Base-by-base conservation (phyloP, 768 basidiomycete species). In the Tricholomella constricta region DNA sequence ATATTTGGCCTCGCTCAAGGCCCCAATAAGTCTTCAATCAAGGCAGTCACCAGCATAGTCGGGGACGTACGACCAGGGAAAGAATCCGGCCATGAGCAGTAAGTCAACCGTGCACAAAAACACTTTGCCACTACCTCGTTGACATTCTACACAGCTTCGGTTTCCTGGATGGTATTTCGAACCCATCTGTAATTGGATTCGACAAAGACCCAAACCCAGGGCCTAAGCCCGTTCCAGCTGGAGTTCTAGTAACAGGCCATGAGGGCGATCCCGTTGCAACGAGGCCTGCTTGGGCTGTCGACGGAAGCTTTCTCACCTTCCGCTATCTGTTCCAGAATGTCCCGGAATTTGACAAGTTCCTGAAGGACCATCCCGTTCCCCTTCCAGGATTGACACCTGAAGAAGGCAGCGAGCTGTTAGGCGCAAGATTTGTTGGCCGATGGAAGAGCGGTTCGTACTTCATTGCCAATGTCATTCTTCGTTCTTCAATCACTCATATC, bases 271-370 rank as follows among this genome's bases (percentile, higher is more conserved):
- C 57, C 8, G 43, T 56, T 6, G 27, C 37, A 12, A 55, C 36
- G 3, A 65, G 76, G n/a, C 73, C 75, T 1, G 55, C 63, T 7
- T 82, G 80, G 79, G 70, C 72, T 2, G 69, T 68, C 17, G 78
- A 81, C 51, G 81, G 80, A 15, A 78, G 79, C 35, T 81, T 81
- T 68, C 69, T 82, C 26, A 76, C 69, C 5, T 81, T 80, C 70
- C 72, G 80, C 32, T 74, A 78, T 46, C 71, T 83, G 14, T 69
- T 76, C 66, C 81, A 82, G 61, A 65, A 68, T n/a, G 77, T 81
- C 6, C 79, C 77, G 3, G 79, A 82, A 52, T 82, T 80, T 64
- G 62, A 79, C 63, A 59, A 73, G 6, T 81, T 78, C 69, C 62
- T 80, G 44, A 60, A 62, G 15, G 60, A 68, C 43, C 71, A 81